phyloP scores from a whole-genome alignment of 1,139 yeast genomes.

The Yamadazyma taylorii region DNA sequence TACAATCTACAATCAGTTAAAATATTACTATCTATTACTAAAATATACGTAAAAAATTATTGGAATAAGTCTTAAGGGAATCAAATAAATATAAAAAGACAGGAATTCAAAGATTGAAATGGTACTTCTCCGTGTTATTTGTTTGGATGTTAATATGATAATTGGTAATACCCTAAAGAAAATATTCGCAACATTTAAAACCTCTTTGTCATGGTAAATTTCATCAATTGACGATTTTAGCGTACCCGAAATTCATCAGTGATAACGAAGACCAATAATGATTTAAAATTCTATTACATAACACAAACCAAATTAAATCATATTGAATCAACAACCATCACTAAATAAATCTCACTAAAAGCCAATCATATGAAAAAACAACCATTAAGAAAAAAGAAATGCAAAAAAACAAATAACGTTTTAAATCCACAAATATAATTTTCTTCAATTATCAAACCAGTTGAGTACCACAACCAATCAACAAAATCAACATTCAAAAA shows the following conservation, averaged over 20 bases:
- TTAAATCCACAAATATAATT: too few relatives aligned
- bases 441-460: background rate
- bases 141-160: too few relatives aligned
- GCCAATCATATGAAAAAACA: too few relatives aligned
- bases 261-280: background rate
- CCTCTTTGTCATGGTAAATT: background rate
- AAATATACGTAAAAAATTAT: constrained; percentile 26
- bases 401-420: background rate
- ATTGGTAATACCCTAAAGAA: background rate
- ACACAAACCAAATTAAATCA: constrained; percentile 1
- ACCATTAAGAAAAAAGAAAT: background rate
- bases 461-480: background rate
- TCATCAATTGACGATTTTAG: background rate
- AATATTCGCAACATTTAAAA: background rate
- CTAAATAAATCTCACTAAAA: background rate
- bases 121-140: too few relatives aligned
- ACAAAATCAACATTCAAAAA: constrained; percentile 4
- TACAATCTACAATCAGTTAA: too few relatives aligned
- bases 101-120: constrained; percentile 23
- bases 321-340: background rate
- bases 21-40: constrained; percentile 34
- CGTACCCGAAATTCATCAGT: constrained; percentile 1
- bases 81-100: constrained; percentile 17
- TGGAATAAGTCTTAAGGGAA: constrained; percentile 26
- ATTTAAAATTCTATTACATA: constrained; percentile 3